These are phyloP conservation scores for Wallacemonas collosoma DNA, from an alignment of 208 protist species.

Conservation along the genomic window DNA sequence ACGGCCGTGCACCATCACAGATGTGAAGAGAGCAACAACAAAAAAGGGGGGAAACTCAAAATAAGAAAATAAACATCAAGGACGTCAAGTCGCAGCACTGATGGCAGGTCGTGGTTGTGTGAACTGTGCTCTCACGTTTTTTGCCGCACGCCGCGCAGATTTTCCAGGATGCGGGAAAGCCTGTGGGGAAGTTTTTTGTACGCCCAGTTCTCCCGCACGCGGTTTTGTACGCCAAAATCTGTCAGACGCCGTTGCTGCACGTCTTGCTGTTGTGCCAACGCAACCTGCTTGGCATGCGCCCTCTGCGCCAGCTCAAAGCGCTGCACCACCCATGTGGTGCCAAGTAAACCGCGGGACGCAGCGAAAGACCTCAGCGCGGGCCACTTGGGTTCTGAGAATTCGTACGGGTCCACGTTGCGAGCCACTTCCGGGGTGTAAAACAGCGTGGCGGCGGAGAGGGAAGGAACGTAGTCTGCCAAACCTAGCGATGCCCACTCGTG, in stretches of 20 bases:
- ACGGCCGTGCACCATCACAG: no score
- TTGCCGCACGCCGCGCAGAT: slow-evolving; percentile 41
- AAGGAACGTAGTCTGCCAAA: slow-evolving; percentile 44
- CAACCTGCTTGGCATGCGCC: slow-evolving; percentile 33
- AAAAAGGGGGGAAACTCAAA: background rate
- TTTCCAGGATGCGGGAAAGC: slow-evolving; percentile 40
- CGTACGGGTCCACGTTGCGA: slow-evolving; percentile 43
- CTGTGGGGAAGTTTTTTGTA: slow-evolving; percentile 66
- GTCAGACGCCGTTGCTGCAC: slow-evolving; percentile 42
- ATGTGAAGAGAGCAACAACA: background rate
- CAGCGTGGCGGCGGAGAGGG: slow-evolving; percentile 37
- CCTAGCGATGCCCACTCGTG: slow-evolving; percentile 48
- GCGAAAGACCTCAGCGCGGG: slow-evolving; percentile 59
- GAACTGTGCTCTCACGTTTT: background rate
- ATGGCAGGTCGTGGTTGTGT: background rate
- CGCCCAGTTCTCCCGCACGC: slow-evolving; percentile 29
- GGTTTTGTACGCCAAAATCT: slow-evolving; percentile 44
- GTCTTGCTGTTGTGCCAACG: slow-evolving; percentile 11
- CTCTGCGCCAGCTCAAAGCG: slow-evolving; percentile 60
- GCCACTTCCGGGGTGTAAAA: slow-evolving; percentile 72
- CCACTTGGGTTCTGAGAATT: slow-evolving; percentile 55
- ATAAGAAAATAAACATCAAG: slow-evolving; percentile 13
- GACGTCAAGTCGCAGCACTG: background rate
- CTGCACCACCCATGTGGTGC: slow-evolving; percentile 46
- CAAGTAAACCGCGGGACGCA: slow-evolving; percentile 51